Evolutionary conservation across 495 filamentous ascomycete genomes (phyloP).

Genomic region (Neurospora hispaniola): DNA sequence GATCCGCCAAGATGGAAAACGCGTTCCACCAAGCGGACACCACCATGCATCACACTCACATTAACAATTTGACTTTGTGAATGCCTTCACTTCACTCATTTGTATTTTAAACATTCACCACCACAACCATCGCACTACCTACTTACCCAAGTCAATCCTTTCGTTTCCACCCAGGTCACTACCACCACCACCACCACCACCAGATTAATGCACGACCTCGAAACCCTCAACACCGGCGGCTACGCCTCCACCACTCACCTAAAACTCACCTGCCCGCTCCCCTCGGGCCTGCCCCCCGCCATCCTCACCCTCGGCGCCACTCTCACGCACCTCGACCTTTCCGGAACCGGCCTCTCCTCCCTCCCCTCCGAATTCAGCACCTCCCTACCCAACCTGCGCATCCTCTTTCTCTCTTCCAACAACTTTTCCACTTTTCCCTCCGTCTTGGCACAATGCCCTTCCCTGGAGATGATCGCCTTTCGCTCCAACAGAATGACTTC

Average conservation of each 20-base stretch:
- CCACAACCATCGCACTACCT: background rate
- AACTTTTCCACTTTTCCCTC: conserved; percentile 32
- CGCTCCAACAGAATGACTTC: conserved; percentile 32
- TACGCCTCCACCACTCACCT: conserved; percentile 24
- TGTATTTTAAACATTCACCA: background rate
- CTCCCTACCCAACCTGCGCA: conserved; percentile 31
- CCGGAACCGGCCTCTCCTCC: conserved; percentile 28
- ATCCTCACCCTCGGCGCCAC: conserved; percentile 28
- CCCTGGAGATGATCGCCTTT: conserved; percentile 37
- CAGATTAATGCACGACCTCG: conserved; percentile 18
- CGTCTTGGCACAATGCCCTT: conserved; percentile 28
- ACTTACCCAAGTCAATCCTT: background rate
- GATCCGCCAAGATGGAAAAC: background rate
- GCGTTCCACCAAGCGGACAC: background rate
- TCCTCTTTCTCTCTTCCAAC: conserved; percentile 34
- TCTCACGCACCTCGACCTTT: conserved; percentile 37
- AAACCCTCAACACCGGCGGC: conserved; percentile 16
- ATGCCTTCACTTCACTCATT: background rate
- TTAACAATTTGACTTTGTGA: background rate
- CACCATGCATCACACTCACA: background rate
- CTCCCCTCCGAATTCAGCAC: conserved; percentile 27
- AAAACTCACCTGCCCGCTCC: conserved; percentile 27
- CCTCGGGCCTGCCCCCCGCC: conserved; percentile 17
- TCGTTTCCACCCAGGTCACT: too few relatives aligned
- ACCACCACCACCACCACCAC: too few relatives aligned